A percentile compares a stretch with the other conserved stretches of the same genome.
These are phyloP conservation scores for Chaetomium fimeti DNA, from an alignment of 495 filamentous ascomycete genomes.

Conservation along the genomic window DNA sequence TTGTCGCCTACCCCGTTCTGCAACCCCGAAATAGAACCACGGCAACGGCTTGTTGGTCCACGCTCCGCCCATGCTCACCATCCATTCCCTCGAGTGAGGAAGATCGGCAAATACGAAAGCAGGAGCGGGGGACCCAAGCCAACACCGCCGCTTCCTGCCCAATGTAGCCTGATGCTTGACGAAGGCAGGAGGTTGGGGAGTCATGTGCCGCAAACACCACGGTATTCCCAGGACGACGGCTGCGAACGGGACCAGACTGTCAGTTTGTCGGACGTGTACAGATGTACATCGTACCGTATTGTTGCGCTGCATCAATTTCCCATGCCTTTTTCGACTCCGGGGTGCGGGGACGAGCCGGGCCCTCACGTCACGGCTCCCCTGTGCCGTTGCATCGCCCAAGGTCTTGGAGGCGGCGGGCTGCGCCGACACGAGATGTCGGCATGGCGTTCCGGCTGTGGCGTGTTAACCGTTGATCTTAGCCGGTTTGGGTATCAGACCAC, in stretches of 20 bases:
- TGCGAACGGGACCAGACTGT: neutral
- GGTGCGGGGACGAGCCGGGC: conserved; percentile 7
- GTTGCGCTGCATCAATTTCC: neutral
- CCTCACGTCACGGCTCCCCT: neutral
- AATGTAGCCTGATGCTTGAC: neutral
- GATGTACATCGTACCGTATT: conserved; percentile 13
- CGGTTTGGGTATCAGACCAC: neutral
- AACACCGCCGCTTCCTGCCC: neutral
- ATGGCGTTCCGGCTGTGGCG: neutral
- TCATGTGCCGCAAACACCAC: conserved; percentile 5
- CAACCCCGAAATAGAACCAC: neutral
- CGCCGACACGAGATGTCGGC: conserved; percentile 7
- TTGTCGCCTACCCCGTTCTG: neutral
- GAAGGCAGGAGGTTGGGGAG: neutral
- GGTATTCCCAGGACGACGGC: neutral
- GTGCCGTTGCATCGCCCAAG: conserved; percentile 10
- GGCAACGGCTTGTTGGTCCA: neutral
- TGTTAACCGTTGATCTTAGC: conserved; percentile 12
- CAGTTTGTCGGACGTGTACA: neutral
- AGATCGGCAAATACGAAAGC: conserved; percentile 17
- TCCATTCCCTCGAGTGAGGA: neutral
- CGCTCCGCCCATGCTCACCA: neutral
- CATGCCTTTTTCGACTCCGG: neutral
- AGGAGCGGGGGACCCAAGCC: neutral
- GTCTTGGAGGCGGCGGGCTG: neutral